Conservation (phyloP, 257 asterid genomes). For the Nicotiana knightiana region DNA sequence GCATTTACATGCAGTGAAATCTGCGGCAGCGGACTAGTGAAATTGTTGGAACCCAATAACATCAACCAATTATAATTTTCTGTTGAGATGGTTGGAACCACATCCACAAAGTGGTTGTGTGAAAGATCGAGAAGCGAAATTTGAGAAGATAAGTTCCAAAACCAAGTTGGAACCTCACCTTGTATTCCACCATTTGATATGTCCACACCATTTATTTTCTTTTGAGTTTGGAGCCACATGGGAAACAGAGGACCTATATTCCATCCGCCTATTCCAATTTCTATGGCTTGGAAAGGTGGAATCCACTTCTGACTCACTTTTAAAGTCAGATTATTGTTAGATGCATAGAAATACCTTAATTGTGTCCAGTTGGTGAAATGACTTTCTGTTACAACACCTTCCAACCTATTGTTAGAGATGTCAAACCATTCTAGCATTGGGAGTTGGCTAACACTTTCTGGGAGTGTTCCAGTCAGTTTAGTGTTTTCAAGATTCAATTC, state of each 20-base stretch:
- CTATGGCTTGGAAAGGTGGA: constrained; percentile 5
- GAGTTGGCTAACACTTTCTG: constrained; percentile 21
- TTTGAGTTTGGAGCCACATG: constrained; percentile 25
- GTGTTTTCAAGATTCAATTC: background rate
- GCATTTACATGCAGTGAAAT: background rate
- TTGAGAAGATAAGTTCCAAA: constrained; percentile 17
- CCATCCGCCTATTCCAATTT: constrained; percentile 8
- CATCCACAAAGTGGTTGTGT: background rate
- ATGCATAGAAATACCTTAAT: background rate
- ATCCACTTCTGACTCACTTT: constrained; percentile 21
- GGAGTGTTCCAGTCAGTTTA: background rate
- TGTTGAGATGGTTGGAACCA: background rate
- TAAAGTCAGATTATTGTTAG: constrained; percentile 19
- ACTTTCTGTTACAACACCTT: constrained; percentile 23
- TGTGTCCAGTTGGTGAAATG: constrained; percentile 24
- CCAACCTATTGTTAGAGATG: constrained; percentile 1
- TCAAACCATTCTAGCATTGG: background rate
- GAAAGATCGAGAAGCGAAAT: background rate
- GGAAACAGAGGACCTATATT: constrained; percentile 18
- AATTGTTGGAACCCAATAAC: constrained; percentile 15
- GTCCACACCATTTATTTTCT: background rate
- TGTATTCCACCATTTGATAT: constrained; percentile 23
- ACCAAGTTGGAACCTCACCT: constrained; percentile 23
- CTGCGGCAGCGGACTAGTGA: constrained; percentile 21
- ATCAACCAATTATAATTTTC: background rate